These are phyloP conservation scores for Stagonosporopsis vannaccii DNA, from an alignment of 2,329 filamentous ascomycete species.

Conservation along the genomic window DNA sequence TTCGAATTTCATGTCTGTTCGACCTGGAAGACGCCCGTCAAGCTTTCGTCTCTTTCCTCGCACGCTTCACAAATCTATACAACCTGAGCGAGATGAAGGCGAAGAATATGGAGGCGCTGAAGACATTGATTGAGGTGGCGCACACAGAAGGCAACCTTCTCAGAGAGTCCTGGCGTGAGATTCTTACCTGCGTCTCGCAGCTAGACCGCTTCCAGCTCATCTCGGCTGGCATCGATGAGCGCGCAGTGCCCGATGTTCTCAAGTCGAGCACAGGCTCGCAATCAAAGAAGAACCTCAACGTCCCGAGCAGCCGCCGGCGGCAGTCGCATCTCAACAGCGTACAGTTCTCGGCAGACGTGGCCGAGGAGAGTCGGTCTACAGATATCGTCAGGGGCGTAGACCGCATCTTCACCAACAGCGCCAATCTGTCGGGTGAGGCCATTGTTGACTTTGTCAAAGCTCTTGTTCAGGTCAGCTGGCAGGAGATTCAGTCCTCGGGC, in stretches of 20 bases:
- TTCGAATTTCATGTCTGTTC: constrained; percentile 91
- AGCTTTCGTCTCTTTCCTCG: constrained; percentile 91
- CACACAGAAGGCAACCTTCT: constrained; percentile 91
- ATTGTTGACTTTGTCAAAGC: constrained; percentile 95
- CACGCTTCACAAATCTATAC: constrained; percentile 93
- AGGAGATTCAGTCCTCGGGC: constrained; percentile 96
- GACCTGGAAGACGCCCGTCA: constrained; percentile 91
- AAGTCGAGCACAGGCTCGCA: constrained; percentile 70
- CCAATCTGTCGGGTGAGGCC: constrained; percentile 88
- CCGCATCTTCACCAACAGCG: constrained; percentile 95
- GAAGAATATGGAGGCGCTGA: constrained; percentile 95
- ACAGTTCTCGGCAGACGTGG: constrained; percentile 76
- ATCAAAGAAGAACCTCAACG: constrained; percentile 73
- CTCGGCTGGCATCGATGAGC: constrained; percentile 92
- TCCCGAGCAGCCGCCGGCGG: constrained; percentile 59
- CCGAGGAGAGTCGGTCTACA: constrained; percentile 88
- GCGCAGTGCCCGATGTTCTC: constrained; percentile 88
- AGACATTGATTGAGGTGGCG: constrained; percentile 88
- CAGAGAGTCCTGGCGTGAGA: constrained; percentile 91
- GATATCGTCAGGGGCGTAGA: constrained; percentile 94
- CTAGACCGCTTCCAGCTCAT: constrained; percentile 94
- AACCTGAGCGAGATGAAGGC: constrained; percentile 94
- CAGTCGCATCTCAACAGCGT: constrained; percentile 56
- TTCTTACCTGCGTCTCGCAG: constrained; percentile 94
- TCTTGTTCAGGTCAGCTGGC: constrained; percentile 95